Evolutionary conservation across 1,139 yeast genomes (phyloP).

Genomic region (Chernovozyma aurita): DNA sequence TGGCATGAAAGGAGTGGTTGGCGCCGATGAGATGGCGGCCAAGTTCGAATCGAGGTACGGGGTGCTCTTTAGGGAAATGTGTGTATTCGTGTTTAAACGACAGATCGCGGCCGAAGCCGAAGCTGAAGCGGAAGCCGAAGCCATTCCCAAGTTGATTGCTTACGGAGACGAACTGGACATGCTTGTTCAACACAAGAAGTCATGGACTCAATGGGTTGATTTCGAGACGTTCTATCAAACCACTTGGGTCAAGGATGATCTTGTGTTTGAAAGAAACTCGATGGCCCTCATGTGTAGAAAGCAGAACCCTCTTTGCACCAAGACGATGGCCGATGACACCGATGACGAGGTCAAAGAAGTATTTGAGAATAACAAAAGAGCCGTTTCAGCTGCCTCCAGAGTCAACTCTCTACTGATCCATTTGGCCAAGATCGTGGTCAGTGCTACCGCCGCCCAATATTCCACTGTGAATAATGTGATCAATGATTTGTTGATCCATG

Average conservation of each 20-base stretch:
- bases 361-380: not conserved
- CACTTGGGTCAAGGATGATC: constrained; percentile 47
- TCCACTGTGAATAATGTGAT: constrained; percentile 59
- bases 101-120: constrained; percentile 17
- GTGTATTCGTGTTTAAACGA: constrained; percentile 59
- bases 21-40: constrained; percentile 36
- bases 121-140: not conserved
- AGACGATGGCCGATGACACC: not conserved
- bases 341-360: not conserved
- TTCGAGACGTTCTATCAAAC: constrained; percentile 70
- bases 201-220: constrained; percentile 87
- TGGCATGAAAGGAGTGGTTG: constrained; percentile 42
- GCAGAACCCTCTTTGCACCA: constrained; percentile 5
- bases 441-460: constrained; percentile 74
- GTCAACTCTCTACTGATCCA: constrained; percentile 41
- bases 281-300: constrained; percentile 57
- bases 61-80: constrained; percentile 62
- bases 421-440: constrained; percentile 64
- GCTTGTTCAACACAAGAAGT: not conserved
- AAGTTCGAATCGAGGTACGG: constrained; percentile 72
- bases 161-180: not conserved
- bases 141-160: not conserved
- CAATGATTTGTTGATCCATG: constrained; percentile 61
- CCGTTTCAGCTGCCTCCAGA: constrained; percentile 11
- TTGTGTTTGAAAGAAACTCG: constrained; percentile 62